Conservation (phyloP, 768 basidiomycete genomes). For the Cystoderma amianthinum region DNA sequence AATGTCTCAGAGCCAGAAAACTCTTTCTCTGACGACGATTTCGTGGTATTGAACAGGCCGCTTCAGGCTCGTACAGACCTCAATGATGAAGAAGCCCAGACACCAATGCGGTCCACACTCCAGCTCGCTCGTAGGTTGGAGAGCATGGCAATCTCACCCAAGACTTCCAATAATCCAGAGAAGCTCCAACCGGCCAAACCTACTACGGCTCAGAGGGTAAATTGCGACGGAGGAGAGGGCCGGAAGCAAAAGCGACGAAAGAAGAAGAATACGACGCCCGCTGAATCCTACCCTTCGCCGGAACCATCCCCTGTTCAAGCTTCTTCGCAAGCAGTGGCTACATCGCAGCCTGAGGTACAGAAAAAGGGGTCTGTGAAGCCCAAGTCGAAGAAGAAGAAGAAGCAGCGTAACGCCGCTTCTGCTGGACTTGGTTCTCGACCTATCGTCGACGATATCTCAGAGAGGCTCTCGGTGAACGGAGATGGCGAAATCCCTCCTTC, state of each 20-base stretch:
- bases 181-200: background rate
- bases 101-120: background rate
- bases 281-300: constrained; percentile 3
- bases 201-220: background rate
- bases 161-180: background rate
- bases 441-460: constrained; percentile 46
- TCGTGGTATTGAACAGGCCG: constrained; percentile 36
- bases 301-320: constrained; percentile 4
- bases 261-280: constrained; percentile 1
- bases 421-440: constrained; percentile 27
- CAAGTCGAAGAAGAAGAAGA: constrained; percentile 9
- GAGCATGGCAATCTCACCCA: background rate
- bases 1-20: constrained; percentile 27
- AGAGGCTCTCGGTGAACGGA: constrained; percentile 28
- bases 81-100: background rate
- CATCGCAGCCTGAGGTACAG: constrained; percentile 7
- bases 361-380: too few relatives aligned
- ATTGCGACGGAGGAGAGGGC: background rate
- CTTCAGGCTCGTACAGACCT: constrained; percentile 7
- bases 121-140: background rate
- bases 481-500: constrained; percentile 21
- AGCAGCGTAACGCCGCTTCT: constrained; percentile 9
- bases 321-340: constrained; percentile 4
- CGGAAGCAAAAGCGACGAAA: constrained; percentile 3
- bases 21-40: constrained; percentile 38